These are phyloP conservation scores for Lasiodiplodia sp. DNA, from an alignment of 2,329 filamentous ascomycete genomes.

Conservation along the genomic window DNA sequence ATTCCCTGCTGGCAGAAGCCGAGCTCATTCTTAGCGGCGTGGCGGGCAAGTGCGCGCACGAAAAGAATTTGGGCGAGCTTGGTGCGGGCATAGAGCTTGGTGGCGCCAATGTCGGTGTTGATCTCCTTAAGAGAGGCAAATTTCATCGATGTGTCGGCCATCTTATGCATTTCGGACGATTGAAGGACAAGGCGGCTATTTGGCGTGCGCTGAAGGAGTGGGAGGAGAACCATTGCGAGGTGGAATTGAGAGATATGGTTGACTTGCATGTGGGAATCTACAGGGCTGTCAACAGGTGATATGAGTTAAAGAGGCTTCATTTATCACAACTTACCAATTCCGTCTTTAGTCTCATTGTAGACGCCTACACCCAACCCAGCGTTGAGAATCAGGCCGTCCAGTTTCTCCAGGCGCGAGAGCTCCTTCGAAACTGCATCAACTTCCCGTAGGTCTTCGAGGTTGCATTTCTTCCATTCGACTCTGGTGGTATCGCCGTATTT, in stretches of 20 bases:
- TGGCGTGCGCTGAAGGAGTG: constrained; percentile 46
- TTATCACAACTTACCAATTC: constrained; percentile 41
- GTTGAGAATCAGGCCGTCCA: constrained; percentile 59
- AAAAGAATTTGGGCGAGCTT: constrained; percentile 60
- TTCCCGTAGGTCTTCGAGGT: constrained; percentile 55
- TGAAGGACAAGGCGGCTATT: constrained; percentile 58
- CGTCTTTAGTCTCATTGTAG: constrained; percentile 59
- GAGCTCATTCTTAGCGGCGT: constrained; percentile 48
- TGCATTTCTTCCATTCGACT: constrained; percentile 55
- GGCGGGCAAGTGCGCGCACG: constrained; percentile 50
- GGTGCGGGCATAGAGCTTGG: constrained; percentile 57
- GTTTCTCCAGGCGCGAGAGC: constrained; percentile 51
- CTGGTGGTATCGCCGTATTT: constrained; percentile 55
- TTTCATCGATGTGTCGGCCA: constrained; percentile 40
- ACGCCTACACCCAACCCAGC: constrained; percentile 59
- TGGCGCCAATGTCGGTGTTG: constrained; percentile 58
- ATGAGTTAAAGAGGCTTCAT: background rate
- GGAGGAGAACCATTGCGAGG: constrained; percentile 55
- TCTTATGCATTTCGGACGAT: constrained; percentile 58
- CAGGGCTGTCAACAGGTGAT: background rate
- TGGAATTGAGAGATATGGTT: constrained; percentile 60
- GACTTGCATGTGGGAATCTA: constrained; percentile 58
- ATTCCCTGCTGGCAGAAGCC: constrained; percentile 36
- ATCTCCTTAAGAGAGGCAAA: constrained; percentile 57
- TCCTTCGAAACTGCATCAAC: constrained; percentile 55